phyloP scores from a whole-genome alignment of 352 stramenopile species.

The Phytophthora brassicae region DNA sequence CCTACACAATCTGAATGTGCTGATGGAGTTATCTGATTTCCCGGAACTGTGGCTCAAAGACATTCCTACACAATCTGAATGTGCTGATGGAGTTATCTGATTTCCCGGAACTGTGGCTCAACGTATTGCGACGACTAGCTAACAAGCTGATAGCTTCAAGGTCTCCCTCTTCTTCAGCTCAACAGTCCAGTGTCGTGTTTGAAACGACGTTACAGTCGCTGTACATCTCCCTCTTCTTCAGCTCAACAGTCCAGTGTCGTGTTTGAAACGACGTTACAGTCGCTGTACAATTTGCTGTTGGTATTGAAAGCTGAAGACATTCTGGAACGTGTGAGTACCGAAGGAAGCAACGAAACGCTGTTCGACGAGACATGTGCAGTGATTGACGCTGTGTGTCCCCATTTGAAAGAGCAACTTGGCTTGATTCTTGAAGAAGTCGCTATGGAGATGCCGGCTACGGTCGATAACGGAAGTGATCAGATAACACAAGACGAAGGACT shows the following conservation, averaged over 20 bases:
- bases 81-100: constrained; percentile 65
- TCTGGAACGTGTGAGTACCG: constrained; percentile 52
- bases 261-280: constrained; percentile 86
- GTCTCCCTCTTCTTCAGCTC: constrained; percentile 34
- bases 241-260: constrained; percentile 58
- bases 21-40: constrained; percentile 71
- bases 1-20: constrained; percentile 76
- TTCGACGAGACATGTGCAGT: constrained; percentile 72
- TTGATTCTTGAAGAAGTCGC: constrained; percentile 42
- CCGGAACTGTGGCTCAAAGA: constrained; percentile 86
- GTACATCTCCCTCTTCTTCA: no score
- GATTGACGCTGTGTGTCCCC: constrained; percentile 72
- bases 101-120: constrained; percentile 78
- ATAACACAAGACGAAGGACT: background rate
- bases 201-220: constrained; percentile 86
- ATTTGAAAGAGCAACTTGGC: constrained; percentile 77
- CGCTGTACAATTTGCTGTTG: constrained; percentile 83
- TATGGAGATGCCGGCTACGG: constrained; percentile 16
- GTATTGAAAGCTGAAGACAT: constrained; percentile 82
- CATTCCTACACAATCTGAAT: constrained; percentile 83
- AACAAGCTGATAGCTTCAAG: constrained; percentile 62
- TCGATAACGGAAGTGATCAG: constrained; percentile 18
- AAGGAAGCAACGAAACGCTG: constrained; percentile 49
- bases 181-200: constrained; percentile 68
- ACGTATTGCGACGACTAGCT: constrained; percentile 68